These are phyloP conservation scores for Phytophthora ramorum DNA, from an alignment of 352 stramenopile genomes.

Conservation along the genomic window DNA sequence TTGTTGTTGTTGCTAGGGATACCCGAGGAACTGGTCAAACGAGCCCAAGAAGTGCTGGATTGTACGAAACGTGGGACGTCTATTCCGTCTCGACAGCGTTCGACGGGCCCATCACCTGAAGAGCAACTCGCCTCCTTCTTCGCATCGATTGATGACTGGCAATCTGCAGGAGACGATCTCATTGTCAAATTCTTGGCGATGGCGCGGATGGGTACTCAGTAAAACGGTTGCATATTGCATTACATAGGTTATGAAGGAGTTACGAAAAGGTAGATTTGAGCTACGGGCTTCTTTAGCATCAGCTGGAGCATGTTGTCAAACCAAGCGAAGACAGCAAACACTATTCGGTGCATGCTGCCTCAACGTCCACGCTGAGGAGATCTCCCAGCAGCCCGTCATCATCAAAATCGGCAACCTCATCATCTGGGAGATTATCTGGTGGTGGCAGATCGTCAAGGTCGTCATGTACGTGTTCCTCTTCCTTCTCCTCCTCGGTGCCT, in stretches of 20 bases:
- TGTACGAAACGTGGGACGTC: constrained; percentile 32
- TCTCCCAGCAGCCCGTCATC: constrained; percentile 57
- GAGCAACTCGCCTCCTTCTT: constrained; percentile 58
- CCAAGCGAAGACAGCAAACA: background rate
- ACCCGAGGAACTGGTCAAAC: constrained; percentile 42
- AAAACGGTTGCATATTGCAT: constrained; percentile 22
- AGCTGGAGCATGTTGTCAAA: constrained; percentile 20
- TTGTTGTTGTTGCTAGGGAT: constrained; percentile 45
- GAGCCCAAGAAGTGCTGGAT: constrained; percentile 57
- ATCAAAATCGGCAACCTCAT: constrained; percentile 33
- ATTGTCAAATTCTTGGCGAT: constrained; percentile 62
- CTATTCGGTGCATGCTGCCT: constrained; percentile 37
- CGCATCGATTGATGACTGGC: constrained; percentile 61
- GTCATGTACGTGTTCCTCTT: constrained; percentile 24
- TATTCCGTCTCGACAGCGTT: constrained; percentile 35
- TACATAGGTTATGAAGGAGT: constrained; percentile 30
- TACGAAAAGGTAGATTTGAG: background rate
- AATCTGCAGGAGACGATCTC: constrained; percentile 44
- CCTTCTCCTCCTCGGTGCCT: background rate
- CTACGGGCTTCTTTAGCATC: background rate
- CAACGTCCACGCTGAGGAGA: constrained; percentile 61
- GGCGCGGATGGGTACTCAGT: constrained; percentile 50
- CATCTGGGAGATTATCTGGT: constrained; percentile 47
- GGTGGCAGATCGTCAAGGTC: constrained; percentile 42
- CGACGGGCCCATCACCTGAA: constrained; percentile 40